phyloP scores from a whole-genome alignment of 805 yeast species.

The Hanseniaspora taiwanica region DNA sequence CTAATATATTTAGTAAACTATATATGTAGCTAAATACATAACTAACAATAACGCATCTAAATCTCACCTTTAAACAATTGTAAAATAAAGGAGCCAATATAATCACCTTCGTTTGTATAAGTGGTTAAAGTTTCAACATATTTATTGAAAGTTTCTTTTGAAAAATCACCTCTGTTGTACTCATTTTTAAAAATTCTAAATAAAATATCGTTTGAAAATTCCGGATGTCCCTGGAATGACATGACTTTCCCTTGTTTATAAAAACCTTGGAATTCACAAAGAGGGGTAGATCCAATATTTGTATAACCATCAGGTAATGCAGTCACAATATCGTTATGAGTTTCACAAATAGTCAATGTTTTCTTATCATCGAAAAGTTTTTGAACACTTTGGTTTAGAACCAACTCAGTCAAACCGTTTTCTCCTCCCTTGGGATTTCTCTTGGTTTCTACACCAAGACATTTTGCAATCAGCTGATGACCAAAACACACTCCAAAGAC shows the following conservation, averaged over 20 bases:
- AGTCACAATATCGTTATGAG: constrained; percentile 46
- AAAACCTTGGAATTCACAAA: constrained; percentile 57
- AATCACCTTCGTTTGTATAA: constrained; percentile 28
- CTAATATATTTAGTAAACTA: no score
- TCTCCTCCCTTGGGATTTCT: constrained; percentile 63
- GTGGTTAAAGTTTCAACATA: constrained; percentile 21
- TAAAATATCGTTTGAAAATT: constrained; percentile 35
- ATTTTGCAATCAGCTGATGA: constrained; percentile 63
- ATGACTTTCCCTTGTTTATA: constrained; percentile 37
- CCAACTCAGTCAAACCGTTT: constrained; percentile 41
- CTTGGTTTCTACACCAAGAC: constrained; percentile 47
- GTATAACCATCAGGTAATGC: constrained; percentile 27
- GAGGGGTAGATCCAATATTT: constrained; percentile 40
- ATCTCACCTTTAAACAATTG: constrained; percentile 6
- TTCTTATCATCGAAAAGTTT: constrained; percentile 11
- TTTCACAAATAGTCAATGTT: constrained; percentile 33
- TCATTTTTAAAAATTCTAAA: constrained; percentile 9
- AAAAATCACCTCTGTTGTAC: constrained; percentile 11
- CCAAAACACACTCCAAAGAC: constrained; percentile 75
- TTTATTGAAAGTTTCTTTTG: constrained; percentile 15
- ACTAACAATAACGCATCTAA: background rate
- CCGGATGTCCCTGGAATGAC: constrained; percentile 88
- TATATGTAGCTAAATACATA: no score
- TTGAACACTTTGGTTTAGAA: constrained; percentile 30
- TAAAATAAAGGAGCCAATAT: constrained; percentile 10